Conservation (phyloP, 2,329 filamentous ascomycete genomes). For the Colletotrichum cuscutae region DNA sequence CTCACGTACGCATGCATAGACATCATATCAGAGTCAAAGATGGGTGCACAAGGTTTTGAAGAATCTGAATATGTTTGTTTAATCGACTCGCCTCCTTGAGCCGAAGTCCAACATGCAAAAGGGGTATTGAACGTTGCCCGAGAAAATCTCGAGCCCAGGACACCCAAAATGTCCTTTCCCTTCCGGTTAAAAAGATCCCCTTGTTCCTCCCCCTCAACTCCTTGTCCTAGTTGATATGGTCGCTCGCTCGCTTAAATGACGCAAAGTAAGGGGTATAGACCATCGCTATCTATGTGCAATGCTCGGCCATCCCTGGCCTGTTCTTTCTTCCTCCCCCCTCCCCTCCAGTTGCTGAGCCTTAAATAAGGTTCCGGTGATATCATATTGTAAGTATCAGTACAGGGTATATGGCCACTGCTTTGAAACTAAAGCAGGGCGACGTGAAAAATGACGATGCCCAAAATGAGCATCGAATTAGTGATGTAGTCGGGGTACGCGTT, state of each 20-base stretch:
- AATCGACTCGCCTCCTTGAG: constrained; percentile 15
- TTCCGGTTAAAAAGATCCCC: constrained; percentile 12
- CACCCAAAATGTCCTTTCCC: not conserved
- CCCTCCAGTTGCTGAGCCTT: constrained; percentile 17
- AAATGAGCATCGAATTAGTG: constrained; percentile 13
- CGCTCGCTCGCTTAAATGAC: constrained; percentile 34
- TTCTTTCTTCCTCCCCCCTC: not conserved
- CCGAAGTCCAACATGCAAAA: constrained; percentile 28
- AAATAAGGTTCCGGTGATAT: constrained; percentile 16
- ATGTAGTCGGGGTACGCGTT: constrained; percentile 15
- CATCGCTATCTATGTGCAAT: constrained; percentile 28
- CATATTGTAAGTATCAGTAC: constrained; percentile 27
- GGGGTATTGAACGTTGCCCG: constrained; percentile 31
- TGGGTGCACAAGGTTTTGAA: not conserved
- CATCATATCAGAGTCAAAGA: not conserved
- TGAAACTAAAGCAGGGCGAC: not conserved
- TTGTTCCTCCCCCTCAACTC: constrained; percentile 25
- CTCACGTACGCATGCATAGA: not conserved
- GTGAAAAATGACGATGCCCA: constrained; percentile 3
- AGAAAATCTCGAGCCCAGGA: constrained; percentile 15
- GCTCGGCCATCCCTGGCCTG: constrained; percentile 10
- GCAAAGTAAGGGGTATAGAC: constrained; percentile 34
- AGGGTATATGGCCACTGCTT: constrained; percentile 26
- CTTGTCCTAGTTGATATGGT: constrained; percentile 11
- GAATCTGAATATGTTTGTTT: constrained; percentile 6